Conservation (phyloP, 176 grass and related monocot species). For the Carex littledalei region DNA sequence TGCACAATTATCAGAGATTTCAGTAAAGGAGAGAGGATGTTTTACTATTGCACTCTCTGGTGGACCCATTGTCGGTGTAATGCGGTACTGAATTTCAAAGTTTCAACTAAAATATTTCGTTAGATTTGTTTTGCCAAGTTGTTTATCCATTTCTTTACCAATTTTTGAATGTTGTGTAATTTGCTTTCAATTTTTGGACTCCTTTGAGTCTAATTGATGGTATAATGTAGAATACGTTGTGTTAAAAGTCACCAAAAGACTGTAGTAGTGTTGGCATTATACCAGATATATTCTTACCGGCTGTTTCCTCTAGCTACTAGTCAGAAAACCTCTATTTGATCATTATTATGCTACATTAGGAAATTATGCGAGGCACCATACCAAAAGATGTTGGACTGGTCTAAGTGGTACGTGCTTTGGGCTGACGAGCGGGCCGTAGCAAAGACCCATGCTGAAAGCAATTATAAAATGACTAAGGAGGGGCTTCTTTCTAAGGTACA, state of each 20-base stretch:
- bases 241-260: neutral
- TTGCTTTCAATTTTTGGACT: neutral
- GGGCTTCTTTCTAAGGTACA: constrained; percentile 85
- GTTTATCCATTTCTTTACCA: too few species aligned
- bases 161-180: neutral
- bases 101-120: neutral
- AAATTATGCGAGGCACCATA: constrained; percentile 95
- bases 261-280: neutral
- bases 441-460: constrained; percentile 94
- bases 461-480: constrained; percentile 86
- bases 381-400: constrained; percentile 94
- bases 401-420: constrained; percentile 98
- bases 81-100: constrained; percentile 50
- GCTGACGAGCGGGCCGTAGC: constrained; percentile 86
- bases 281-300: neutral
- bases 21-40: constrained; percentile 92
- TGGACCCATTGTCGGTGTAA: constrained; percentile 54
- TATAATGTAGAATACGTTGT: too few species aligned
- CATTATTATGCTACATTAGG: constrained; percentile 23
- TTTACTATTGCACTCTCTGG: constrained; percentile 88
- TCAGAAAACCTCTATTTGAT: neutral
- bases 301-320: neutral
- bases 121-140: neutral
- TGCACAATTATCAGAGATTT: constrained; percentile 82
- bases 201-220: neutral